These are phyloP conservation scores for Tuber calosporum DNA, from an alignment of 495 filamentous ascomycete species.

Conservation along the genomic window DNA sequence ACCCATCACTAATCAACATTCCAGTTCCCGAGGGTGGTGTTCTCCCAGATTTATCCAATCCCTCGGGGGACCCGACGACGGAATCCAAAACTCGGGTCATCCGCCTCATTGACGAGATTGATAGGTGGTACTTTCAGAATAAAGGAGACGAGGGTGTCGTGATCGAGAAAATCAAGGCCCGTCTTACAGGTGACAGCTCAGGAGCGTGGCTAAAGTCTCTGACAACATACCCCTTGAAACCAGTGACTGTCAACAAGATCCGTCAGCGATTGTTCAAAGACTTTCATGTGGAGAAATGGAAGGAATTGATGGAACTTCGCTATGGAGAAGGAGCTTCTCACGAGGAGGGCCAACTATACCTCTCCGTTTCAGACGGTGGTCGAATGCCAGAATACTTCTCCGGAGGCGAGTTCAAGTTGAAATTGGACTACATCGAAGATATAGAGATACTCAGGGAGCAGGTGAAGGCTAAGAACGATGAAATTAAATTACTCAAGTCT, in stretches of 20 bases:
- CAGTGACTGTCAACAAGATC: constrained; percentile 19
- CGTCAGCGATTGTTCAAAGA: constrained; percentile 17
- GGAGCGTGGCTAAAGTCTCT: background rate
- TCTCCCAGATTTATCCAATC: background rate
- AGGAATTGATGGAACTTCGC: constrained; percentile 19
- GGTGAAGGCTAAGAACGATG: constrained; percentile 24
- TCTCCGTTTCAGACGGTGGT: background rate
- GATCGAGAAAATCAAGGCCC: background rate
- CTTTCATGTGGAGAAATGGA: constrained; percentile 24
- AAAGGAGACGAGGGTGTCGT: background rate
- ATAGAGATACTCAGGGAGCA: constrained; percentile 24
- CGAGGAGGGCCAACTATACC: background rate
- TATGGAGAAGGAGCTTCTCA: constrained; percentile 9
- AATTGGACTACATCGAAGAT: constrained; percentile 25
- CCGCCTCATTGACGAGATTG: constrained; percentile 30
- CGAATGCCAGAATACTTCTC: constrained; percentile 16
- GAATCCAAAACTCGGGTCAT: constrained; percentile 5
- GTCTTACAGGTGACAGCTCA: background rate
- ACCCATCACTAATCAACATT: background rate
- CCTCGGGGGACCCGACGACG: background rate
- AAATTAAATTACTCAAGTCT: background rate
- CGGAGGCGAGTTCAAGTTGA: constrained; percentile 27
- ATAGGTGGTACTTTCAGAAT: constrained; percentile 11
- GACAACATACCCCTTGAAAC: background rate
- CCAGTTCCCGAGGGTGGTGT: background rate